Conservation (phyloP, 2,329 filamentous ascomycete species). For the Hypoxylon sp. region DNA sequence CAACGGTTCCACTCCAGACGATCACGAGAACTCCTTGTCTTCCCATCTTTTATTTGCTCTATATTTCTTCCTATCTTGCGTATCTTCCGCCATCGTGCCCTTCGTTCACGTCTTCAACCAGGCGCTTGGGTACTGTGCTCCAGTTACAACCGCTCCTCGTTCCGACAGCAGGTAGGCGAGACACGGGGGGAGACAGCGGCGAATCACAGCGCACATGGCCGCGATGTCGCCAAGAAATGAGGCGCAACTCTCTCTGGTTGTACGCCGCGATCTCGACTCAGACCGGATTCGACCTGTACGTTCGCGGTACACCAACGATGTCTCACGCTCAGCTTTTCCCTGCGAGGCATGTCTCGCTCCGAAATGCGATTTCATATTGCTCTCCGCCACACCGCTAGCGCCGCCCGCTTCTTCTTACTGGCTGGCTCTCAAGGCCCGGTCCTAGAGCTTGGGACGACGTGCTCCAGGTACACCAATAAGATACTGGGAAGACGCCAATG, state of each 20-base stretch:
- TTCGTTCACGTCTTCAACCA: slow-evolving; percentile 7
- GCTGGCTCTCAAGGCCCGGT: slow-evolving; percentile 11
- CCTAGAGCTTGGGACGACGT: slow-evolving; percentile 3
- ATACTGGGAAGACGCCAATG: slow-evolving; percentile 23
- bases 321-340: slow-evolving; percentile 29
- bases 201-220: slow-evolving; percentile 34
- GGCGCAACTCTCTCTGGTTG: slow-evolving; percentile 29
- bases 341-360: slow-evolving; percentile 31
- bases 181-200: slow-evolving; percentile 34
- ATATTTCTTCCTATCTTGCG: slow-evolving; percentile 15
- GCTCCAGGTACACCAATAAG: slow-evolving; percentile 12
- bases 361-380: slow-evolving; percentile 17
- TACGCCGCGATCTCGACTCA: slow-evolving; percentile 34
- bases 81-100: slow-evolving; percentile 16
- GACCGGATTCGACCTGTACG: slow-evolving; percentile 26
- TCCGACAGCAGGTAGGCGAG: slow-evolving; percentile 39
- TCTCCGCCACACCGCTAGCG: slow-evolving; percentile 13
- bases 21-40: slow-evolving; percentile 31
- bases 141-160: slow-evolving; percentile 24
- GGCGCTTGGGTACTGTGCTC: slow-evolving; percentile 28
- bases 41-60: slow-evolving; percentile 8
- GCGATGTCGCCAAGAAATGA: slow-evolving; percentile 37
- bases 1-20: slow-evolving; percentile 21
- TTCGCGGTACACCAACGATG: slow-evolving; percentile 36
- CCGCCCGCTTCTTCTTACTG: slow-evolving; percentile 8